These are phyloP conservation scores for Calonectria naviculata DNA, from an alignment of 2,329 filamentous ascomycete species.

Conservation along the genomic window DNA sequence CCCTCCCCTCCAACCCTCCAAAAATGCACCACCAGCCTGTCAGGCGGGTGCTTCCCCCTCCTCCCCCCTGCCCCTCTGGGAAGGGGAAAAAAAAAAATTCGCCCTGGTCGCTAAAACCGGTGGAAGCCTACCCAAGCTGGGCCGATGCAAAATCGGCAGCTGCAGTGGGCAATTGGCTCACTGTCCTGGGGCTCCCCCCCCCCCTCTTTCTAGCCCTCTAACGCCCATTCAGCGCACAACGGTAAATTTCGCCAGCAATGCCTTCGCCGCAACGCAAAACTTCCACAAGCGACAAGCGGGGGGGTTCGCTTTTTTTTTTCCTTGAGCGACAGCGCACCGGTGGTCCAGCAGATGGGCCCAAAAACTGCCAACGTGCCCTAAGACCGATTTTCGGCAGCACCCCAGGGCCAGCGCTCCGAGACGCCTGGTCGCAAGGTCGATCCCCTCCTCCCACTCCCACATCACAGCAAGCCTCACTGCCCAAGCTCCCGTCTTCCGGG, in stretches of 20 bases:
- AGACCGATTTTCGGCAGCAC: slow-evolving; percentile 5
- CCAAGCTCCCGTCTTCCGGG: neutral
- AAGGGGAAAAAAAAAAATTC: neutral
- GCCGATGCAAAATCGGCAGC: slow-evolving; percentile 5
- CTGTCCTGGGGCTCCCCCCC: neutral
- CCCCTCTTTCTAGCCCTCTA: slow-evolving; percentile 5
- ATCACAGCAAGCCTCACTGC: slow-evolving; percentile 11
- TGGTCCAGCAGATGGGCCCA: slow-evolving; percentile 10
- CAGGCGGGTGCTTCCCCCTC: slow-evolving; percentile 5
- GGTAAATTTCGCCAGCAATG: neutral
- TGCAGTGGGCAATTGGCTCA: slow-evolving; percentile 16
- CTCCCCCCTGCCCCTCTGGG: slow-evolving; percentile 5
- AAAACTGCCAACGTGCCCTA: slow-evolving; percentile 1
- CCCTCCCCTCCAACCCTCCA: slow-evolving; percentile 2
- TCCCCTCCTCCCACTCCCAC: slow-evolving; percentile 5
- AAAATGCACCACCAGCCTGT: neutral
- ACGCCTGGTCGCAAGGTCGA: neutral
- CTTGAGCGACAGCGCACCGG: slow-evolving; percentile 1
- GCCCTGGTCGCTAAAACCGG: neutral
- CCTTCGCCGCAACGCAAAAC: neutral
- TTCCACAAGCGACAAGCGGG: slow-evolving; percentile 3
- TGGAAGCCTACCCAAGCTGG: slow-evolving; percentile 1
- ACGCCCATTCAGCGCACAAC: slow-evolving; percentile 11
- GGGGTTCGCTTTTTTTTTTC: neutral
- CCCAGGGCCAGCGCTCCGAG: neutral